Evolutionary conservation across 2,329 filamentous ascomycete genomes (phyloP).

Genomic region (Trichoderma pleuroti): DNA sequence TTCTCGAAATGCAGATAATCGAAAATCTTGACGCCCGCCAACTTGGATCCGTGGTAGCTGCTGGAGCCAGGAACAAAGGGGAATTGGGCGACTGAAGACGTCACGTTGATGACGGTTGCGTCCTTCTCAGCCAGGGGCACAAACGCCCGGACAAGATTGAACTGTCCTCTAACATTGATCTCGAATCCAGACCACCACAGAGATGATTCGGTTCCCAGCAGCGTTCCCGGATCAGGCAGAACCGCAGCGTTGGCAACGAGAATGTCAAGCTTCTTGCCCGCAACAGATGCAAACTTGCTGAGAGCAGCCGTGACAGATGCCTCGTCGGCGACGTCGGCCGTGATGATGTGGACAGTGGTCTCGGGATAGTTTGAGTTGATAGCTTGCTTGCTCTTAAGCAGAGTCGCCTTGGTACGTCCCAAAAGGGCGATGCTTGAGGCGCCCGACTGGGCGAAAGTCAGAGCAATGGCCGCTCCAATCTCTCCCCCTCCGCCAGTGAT

Average conservation of each 20-base stretch:
- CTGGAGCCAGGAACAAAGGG: conserved; percentile 30
- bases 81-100: conserved; percentile 24
- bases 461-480: conserved; percentile 61
- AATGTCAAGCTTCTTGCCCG: conserved; percentile 36
- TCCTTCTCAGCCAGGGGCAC: conserved; percentile 26
- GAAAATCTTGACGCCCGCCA: conserved; percentile 37
- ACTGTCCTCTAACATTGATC: conserved; percentile 30
- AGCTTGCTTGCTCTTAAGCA: conserved; percentile 36
- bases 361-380: conserved; percentile 45
- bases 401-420: conserved; percentile 35
- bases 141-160: conserved; percentile 30
- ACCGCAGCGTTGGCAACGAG: conserved; percentile 34
- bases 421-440: conserved; percentile 39
- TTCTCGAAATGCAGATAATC: conserved; percentile 42
- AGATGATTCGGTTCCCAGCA: conserved; percentile 23
- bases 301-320: conserved; percentile 21
- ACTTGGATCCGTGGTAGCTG: conserved; percentile 42
- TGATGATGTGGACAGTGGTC: conserved; percentile 41
- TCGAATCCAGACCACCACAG: conserved; percentile 30
- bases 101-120: conserved; percentile 28
- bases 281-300: conserved; percentile 20
- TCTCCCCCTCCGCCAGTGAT: conserved; percentile 63
- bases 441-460: conserved; percentile 47
- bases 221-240: conserved; percentile 20
- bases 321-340: conserved; percentile 32